Evolutionary conservation across 2,329 filamentous ascomycete genomes (phyloP).

Genomic region (Cadophora sp.): DNA sequence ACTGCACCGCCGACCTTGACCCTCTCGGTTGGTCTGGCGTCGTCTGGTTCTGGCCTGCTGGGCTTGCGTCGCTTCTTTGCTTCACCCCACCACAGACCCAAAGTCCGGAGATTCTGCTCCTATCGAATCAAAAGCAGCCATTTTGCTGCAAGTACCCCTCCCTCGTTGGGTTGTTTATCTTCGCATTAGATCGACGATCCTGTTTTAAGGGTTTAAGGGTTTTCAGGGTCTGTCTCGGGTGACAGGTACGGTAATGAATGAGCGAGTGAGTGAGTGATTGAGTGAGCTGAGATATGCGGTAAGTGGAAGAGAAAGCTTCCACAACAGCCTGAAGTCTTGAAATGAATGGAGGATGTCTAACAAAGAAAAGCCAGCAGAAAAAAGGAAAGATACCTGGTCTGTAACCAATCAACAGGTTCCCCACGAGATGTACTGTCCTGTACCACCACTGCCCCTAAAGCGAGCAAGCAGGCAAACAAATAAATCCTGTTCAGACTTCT

Average conservation of each 20-base stretch:
- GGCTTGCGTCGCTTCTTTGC: background rate
- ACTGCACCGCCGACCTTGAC: background rate
- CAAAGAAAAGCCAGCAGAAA: background rate
- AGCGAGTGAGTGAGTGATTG: no score
- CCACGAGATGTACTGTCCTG: background rate
- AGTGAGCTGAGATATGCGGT: background rate
- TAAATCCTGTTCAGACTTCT: background rate
- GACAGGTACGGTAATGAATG: background rate
- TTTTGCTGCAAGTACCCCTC: background rate
- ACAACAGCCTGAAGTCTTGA: background rate
- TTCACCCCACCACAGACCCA: background rate
- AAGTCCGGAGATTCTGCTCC: background rate
- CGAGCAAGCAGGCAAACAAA: no score
- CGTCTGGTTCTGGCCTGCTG: no score
- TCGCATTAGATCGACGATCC: background rate
- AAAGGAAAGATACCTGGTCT: background rate
- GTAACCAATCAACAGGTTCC: background rate
- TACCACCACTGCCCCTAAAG: background rate
- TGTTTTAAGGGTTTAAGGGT: background rate
- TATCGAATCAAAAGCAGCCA: constrained; percentile 1
- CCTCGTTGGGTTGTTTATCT: constrained; percentile 12
- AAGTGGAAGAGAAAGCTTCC: background rate
- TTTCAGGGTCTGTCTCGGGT: background rate
- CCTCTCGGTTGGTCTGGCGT: background rate
- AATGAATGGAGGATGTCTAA: background rate